Base-by-base conservation (phyloP, 257 asterid species). In the Jasminum sambac region DNA sequence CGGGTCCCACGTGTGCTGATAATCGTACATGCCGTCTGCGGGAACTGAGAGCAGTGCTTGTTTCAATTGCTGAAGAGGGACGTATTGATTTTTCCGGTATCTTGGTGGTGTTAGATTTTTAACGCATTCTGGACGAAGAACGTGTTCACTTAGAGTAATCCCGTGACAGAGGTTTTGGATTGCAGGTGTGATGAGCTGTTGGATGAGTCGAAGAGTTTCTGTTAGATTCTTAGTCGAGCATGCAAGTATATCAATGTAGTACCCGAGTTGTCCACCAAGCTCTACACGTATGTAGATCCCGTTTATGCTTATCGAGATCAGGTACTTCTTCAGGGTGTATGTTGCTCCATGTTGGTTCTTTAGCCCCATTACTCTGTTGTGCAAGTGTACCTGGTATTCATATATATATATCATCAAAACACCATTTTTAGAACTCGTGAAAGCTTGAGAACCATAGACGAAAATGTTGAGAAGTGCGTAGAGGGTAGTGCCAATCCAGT, bases 1-100 rank as follows among this genome's bases (percentile, higher is more conserved):
- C 6, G 89, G 74, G 58, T 74, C 90, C 98, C 96, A 92, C 0
- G 96, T 90, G 78, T 88, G 98, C 80, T 92, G 98, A 84, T 90
- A 92, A 58, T 92, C 96, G 30, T 92, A 89, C 76, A 92, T 90
- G 73, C 78, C 30, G 30, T 92, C 98, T 19, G 96, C 96, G 38
- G 98, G 92, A 26, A 92, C 89, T 0, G 92, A 86, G 76, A 90
- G 95, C 61, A 92, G 73, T 11, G 91, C 96, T 66, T 74, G 85
- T 76, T 87, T 92, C 21, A 92, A 55, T 36, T 77, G 89, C 61
- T 86, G 96, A 59, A 84, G 79, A 23, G 80, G 66, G 13, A 79
- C 83, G 11, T 57, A 62, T 48, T 90, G 98, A 80, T 73, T 80
- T 79, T 67, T 85, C 76, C 98, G 77, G 84, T 76, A 67, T 69